Percentiles rank a stretch among this genome's conserved stretches.
Conservation (phyloP, 352 stramenopile species). For the Phytophthora tubulina region DNA sequence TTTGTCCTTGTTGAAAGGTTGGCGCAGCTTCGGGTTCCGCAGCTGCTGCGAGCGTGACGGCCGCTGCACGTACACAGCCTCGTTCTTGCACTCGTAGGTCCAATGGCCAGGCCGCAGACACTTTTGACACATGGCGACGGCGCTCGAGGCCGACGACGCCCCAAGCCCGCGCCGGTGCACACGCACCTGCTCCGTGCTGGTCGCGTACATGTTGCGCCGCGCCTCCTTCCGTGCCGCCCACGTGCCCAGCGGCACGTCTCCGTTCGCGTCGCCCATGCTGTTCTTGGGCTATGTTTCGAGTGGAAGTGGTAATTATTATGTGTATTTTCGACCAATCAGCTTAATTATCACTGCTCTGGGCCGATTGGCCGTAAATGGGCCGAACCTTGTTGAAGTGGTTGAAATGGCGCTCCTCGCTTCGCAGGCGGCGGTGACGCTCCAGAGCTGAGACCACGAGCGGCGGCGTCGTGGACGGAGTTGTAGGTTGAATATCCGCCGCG, state of each 20-base stretch:
- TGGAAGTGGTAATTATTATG: background rate
- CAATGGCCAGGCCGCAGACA: conserved; percentile 82
- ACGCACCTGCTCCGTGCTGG: conserved; percentile 77
- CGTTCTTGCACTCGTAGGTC: conserved; percentile 91
- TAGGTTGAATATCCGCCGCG: conserved; percentile 66
- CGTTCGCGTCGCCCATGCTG: conserved; percentile 42
- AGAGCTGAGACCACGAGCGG: conserved; percentile 50
- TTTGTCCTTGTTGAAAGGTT: conserved; percentile 85
- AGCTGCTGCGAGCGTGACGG: conserved; percentile 83
- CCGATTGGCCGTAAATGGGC: conserved; percentile 33
- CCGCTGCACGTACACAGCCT: conserved; percentile 83
- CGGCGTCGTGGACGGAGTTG: conserved; percentile 54
- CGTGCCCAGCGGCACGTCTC: conserved; percentile 62
- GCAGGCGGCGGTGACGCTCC: conserved; percentile 41
- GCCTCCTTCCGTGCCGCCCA: conserved; percentile 80
- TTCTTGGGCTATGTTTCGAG: background rate
- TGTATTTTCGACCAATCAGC: conserved; percentile 23
- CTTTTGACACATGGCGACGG: conserved; percentile 81
- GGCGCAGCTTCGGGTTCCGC: conserved; percentile 80
- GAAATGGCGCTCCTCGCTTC: conserved; percentile 23
- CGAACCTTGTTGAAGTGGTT: conserved; percentile 17
- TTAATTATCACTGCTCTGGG: conserved; percentile 24
- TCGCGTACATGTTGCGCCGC: conserved; percentile 86
- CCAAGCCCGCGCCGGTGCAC: conserved; percentile 59
- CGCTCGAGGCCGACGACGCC: conserved; percentile 24